These are phyloP conservation scores for Lentinula boryana DNA, from an alignment of 768 basidiomycete genomes.

Conservation along the genomic window DNA sequence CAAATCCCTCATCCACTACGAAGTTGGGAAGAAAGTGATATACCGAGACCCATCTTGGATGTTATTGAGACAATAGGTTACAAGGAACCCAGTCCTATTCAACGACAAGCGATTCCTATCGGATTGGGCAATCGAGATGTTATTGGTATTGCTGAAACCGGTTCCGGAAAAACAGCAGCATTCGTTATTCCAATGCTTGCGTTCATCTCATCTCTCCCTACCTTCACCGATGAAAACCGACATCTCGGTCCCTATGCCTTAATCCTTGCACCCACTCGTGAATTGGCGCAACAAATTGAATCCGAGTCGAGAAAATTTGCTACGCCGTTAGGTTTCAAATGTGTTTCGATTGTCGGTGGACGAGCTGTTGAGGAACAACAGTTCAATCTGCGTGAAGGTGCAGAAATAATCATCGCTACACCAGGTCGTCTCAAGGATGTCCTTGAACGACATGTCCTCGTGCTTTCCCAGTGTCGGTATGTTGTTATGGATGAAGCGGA, in stretches of 20 bases:
- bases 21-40: conserved; percentile 84
- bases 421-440: conserved; percentile 98
- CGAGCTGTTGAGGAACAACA: conserved; percentile 96
- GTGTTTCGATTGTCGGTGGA: conserved; percentile 98
- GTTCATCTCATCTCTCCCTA: conserved; percentile 84
- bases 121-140: conserved; percentile 94
- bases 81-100: conserved; percentile 95
- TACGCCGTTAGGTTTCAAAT: conserved; percentile 80
- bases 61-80: conserved; percentile 92
- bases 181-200: conserved; percentile 98
- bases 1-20: conserved; percentile 90
- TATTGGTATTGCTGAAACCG: conserved; percentile 98
- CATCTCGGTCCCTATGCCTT: conserved; percentile 92
- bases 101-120: conserved; percentile 98
- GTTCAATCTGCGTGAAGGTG: conserved; percentile 95
- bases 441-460: conserved; percentile 91
- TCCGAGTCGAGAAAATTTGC: conserved; percentile 90
- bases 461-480: conserved; percentile 95
- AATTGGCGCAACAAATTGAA: conserved; percentile 97
- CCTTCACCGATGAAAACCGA: conserved; percentile 86
- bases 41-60: conserved; percentile 72
- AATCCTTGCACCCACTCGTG: conserved; percentile 95
- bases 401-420: conserved; percentile 97
- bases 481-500: conserved; percentile 99
- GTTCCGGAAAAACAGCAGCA: conserved; percentile 98